Evolutionary conservation across 805 yeast species (phyloP).

Genomic region (Yamadazyma philogaea): DNA sequence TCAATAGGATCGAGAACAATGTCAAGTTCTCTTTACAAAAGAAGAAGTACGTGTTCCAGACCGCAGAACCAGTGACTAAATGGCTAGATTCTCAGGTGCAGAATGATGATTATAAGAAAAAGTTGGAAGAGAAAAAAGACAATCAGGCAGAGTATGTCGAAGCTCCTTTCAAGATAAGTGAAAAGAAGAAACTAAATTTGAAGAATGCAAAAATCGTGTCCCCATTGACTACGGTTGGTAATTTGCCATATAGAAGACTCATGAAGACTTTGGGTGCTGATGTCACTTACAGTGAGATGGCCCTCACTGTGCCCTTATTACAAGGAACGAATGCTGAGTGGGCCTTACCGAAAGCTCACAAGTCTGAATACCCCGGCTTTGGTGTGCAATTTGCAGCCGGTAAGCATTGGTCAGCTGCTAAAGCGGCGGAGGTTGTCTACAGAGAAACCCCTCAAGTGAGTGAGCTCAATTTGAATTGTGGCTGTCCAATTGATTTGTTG

Average conservation of each 20-base stretch:
- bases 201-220: slow-evolving; percentile 80
- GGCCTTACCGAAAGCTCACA: slow-evolving; percentile 93
- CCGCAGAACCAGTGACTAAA: slow-evolving; percentile 55
- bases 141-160: slow-evolving; percentile 60
- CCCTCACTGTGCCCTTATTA: slow-evolving; percentile 75
- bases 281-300: slow-evolving; percentile 94
- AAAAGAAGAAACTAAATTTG: slow-evolving; percentile 73
- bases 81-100: slow-evolving; percentile 62
- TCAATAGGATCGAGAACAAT: slow-evolving; percentile 56
- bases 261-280: slow-evolving; percentile 92
- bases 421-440: slow-evolving; percentile 79
- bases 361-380: slow-evolving; percentile 77
- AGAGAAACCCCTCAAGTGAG: slow-evolving; percentile 58
- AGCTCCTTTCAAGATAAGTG: slow-evolving; percentile 72
- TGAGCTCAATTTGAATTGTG: slow-evolving; percentile 89
- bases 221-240: slow-evolving; percentile 97
- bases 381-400: slow-evolving; percentile 92
- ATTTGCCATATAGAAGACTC: slow-evolving; percentile 88
- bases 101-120: slow-evolving; percentile 36
- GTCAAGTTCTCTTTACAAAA: slow-evolving; percentile 51
- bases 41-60: slow-evolving; percentile 57
- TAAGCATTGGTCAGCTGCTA: slow-evolving; percentile 90
- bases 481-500: slow-evolving; percentile 96
- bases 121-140: slow-evolving; percentile 30
- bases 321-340: slow-evolving; percentile 94